Base-by-base conservation (phyloP, 1,284 basidiomycete species). In the Sanghuangporus baumii region DNA sequence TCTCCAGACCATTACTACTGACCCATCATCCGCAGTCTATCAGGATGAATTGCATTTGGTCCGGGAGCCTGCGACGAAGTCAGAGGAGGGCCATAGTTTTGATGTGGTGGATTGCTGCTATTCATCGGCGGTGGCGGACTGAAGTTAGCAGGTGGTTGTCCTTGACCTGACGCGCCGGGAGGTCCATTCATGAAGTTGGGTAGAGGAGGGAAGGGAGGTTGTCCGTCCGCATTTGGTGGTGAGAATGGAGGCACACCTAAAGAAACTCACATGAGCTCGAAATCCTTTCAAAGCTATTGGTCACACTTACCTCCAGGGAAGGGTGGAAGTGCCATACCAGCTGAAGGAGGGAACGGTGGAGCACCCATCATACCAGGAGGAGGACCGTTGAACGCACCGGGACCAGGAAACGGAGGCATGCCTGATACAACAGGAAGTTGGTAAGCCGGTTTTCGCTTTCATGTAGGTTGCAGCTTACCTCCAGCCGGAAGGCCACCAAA, bases 21-120 rank as follows among this genome's bases (percentile, higher is more conserved):
- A 23, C 78, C 83, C 87, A 94, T 85, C 91, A 94, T 93, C 65
- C 91, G 81, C 72, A 92, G 69, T 65, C 92, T 81, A 75, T 94
- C 92, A n/a, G 93, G 93, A 74, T 94, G 93, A 67, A 94, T 91
- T 36, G 83, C 87, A 20, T 78, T 75, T 55, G 78, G 76, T 12
- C 37, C 51, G 18, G 73, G 74, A 4, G 69, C 67, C 12, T 56
- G 61, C 56, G 63, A 46, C 14, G 78, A 75, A 8, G 75, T 73
- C 64, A 55, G 54, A 43, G 66, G 65, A 34, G 52, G 52, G 9
- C 31, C 52, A 57, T 48, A 68, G 23, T 70, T 76, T 58, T 70
- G 70, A 46, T 67, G 69, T 60, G 68, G 69, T n/a, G 67, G 59
- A 20, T 75, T 65, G 16, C 69, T 69, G n/a, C 71, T 55, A 50